Evolutionary conservation across 83 land plant species (phyloP).

Genomic region (Diphasiastrum complanatum): DNA sequence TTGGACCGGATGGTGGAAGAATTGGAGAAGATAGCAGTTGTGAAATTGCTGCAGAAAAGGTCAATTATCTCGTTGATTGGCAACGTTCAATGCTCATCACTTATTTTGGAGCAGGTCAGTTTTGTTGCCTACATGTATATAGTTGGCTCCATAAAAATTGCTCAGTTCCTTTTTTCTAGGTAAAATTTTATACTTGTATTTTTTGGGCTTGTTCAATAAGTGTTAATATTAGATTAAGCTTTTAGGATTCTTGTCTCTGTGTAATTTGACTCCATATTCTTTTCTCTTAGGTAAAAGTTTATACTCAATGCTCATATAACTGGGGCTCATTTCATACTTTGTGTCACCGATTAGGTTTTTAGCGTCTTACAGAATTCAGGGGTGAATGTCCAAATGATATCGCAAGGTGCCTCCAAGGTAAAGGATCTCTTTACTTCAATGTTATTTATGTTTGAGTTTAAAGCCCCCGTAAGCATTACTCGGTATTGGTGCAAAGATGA

Average conservation of each 20-base stretch:
- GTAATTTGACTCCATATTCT: not conserved
- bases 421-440: not conserved
- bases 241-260: not conserved
- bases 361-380: conserved; percentile 54
- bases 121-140: not conserved
- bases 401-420: conserved; percentile 99
- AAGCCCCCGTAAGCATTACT: not conserved
- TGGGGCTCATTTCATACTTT: too few relatives aligned
- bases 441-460: not conserved
- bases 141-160: too few relatives aligned
- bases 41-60: conserved; percentile 70
- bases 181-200: not conserved
- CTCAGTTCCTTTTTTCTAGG: too few relatives aligned
- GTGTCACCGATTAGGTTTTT: conserved; percentile 49
- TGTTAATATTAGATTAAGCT: conserved; percentile 1
- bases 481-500: not conserved
- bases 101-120: conserved; percentile 80
- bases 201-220: not conserved
- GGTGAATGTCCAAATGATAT: conserved; percentile 97
- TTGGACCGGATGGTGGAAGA: conserved; percentile 79
- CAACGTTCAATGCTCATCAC: conserved; percentile 79
- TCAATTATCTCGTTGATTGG: conserved; percentile 94
- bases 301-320: too few relatives aligned
- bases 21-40: conserved; percentile 75
- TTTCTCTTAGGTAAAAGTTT: not conserved